Evolutionary conservation across 257 asterid species (phyloP).

Genomic region (Gentiana dahurica): DNA sequence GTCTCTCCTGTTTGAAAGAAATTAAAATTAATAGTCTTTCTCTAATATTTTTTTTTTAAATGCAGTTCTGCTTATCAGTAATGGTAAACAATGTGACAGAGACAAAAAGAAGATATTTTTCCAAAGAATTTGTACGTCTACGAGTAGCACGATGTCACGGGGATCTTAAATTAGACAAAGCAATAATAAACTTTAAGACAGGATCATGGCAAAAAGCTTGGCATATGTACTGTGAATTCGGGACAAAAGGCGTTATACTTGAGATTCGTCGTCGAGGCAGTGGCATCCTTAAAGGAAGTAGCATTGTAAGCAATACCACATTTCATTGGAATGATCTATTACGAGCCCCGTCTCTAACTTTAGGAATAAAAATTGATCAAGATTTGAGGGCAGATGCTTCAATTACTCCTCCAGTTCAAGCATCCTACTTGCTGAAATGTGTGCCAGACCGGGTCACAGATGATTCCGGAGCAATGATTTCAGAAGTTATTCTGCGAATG

Average conservation of each 20-base stretch:
- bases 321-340: constrained; percentile 77
- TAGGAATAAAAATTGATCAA: constrained; percentile 34
- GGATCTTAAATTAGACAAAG: constrained; percentile 63
- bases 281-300: constrained; percentile 49
- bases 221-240: constrained; percentile 82
- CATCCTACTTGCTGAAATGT: constrained; percentile 70
- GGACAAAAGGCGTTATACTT: constrained; percentile 61
- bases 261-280: constrained; percentile 62
- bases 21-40: background rate
- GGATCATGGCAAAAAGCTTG: constrained; percentile 55
- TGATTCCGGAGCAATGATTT: constrained; percentile 88
- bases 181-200: constrained; percentile 30
- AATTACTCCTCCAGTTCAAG: constrained; percentile 89
- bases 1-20: too few species aligned
- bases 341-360: constrained; percentile 64
- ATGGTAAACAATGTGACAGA: constrained; percentile 22
- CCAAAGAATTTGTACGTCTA: constrained; percentile 57
- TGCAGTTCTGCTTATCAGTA: constrained; percentile 56
- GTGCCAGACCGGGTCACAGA: constrained; percentile 89
- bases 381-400: constrained; percentile 42
- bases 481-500: constrained; percentile 79
- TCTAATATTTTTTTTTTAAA: background rate
- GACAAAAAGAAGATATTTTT: constrained; percentile 18
- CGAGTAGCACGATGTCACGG: constrained; percentile 55
- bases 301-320: constrained; percentile 24